A percentile compares a stretch with the other conserved stretches of the same genome.
These are phyloP conservation scores for Auxenochlorella pyrenoidosa DNA, from an alignment of 139 green algal genomes.

Conservation along the genomic window DNA sequence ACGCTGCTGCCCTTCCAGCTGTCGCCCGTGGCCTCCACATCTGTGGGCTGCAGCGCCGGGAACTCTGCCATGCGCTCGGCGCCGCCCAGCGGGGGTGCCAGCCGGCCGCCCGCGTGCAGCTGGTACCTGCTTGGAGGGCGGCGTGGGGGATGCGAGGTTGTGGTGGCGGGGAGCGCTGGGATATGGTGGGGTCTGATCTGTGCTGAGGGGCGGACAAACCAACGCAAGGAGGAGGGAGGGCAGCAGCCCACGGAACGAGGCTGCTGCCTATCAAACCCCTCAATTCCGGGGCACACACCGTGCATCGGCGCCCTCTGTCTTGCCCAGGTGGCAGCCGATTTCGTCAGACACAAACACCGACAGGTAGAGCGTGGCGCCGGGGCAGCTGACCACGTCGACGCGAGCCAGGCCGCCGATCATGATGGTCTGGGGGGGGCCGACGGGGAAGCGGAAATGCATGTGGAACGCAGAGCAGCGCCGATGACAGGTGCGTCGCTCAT, in stretches of 20 bases:
- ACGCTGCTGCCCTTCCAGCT: conserved; percentile 58
- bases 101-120: conserved; percentile 65
- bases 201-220: too few relatives aligned
- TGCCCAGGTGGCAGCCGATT: conserved; percentile 84
- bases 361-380: conserved; percentile 89
- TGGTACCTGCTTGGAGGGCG: conserved; percentile 45
- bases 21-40: conserved; percentile 64
- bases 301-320: conserved; percentile 79
- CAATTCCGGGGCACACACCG: conserved; percentile 17
- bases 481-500: neutral
- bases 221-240: too few relatives aligned
- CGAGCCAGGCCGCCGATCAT: conserved; percentile 88
- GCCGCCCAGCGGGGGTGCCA: conserved; percentile 72
- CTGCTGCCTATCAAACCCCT: neutral
- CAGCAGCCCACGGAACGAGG: neutral
- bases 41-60: conserved; percentile 45
- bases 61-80: conserved; percentile 37
- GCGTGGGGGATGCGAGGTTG: neutral
- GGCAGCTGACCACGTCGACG: conserved; percentile 85
- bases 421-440: conserved; percentile 55
- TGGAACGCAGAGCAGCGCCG: neutral
- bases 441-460: neutral
- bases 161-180: neutral
- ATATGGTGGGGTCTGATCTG: neutral
- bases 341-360: conserved; percentile 86